Evolutionary conservation across 345 rosid species (phyloP), one percentile per base, ranked within the genome.

Genomic region (Euphorbia peplus): DNA sequence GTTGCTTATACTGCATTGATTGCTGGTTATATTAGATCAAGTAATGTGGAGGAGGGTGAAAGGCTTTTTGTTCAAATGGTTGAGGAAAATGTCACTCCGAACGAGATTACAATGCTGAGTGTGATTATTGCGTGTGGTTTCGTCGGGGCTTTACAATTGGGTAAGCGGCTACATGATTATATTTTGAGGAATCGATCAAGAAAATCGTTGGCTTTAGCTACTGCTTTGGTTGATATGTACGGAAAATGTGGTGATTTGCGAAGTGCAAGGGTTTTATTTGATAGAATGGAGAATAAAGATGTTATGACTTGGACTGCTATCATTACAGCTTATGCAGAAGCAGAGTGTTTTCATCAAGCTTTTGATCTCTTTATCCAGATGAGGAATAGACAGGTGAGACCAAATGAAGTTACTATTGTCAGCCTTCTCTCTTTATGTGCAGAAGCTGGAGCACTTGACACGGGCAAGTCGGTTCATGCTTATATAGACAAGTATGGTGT

Each of bases 1-100:
- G 79, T 83, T 75, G 75, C 85, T 0, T 83, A 85, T 85, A 83
- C 83, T 73, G 78, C 78, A 21, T 73, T 85, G 82, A 71, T 85
- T 66, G 66, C 83, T 4, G 89, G 89, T 42, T 77, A 60, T 67
- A 78, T 83, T 25, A 72, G 80, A 61, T 70, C 75, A 67, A 62
- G 64, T 41, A 24, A 53, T 25, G 61, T 77, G 18, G 71, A 44
- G 19, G 76, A 75, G 47, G 82, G 79, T 15, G 63, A 73, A 47
- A 67, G 78, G 22, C 78, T 75, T 52, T 77, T 85, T 57, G 60
- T 41, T 51, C 46, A 66, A 69, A 83, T 85, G 89, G 25, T 70
- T 29, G 68, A 68, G 61, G 80, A 81, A 69, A 68, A 56, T 24
- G 29, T 69, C 5, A 29, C 51, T 64, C 87, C 87, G 5, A 85